phyloP scores from a whole-genome alignment of 176 grass and related monocot species.

The Juncus effusus region DNA sequence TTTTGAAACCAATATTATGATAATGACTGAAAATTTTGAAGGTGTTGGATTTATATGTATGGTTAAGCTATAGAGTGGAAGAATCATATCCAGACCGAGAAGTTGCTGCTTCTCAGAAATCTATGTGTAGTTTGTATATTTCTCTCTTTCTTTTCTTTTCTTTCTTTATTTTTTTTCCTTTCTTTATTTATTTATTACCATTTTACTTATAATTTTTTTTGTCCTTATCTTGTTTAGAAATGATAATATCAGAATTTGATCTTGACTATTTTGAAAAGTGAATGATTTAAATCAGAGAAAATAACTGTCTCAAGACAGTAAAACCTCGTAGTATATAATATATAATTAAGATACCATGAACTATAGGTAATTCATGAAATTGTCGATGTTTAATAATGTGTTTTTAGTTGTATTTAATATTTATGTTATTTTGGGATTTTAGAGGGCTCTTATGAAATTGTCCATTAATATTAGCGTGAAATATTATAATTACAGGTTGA shows the following conservation, averaged over 20 bases:
- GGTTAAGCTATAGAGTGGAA: slow-evolving; percentile 86
- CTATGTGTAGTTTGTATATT: slow-evolving; percentile 88
- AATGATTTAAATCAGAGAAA: too few relatives aligned
- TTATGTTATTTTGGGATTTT: neutral
- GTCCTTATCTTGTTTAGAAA: slow-evolving; percentile 23
- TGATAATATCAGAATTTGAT: neutral
- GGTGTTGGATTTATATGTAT: slow-evolving; percentile 98
- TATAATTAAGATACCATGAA: too few relatives aligned
- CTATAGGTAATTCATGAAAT: too few relatives aligned
- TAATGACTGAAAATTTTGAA: slow-evolving; percentile 25
- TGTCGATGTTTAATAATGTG: too few relatives aligned
- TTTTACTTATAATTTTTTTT: slow-evolving; percentile 20
- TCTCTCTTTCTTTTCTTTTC: slow-evolving; percentile 1
- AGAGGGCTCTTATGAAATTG: neutral
- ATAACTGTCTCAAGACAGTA: too few relatives aligned
- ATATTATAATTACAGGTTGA: slow-evolving; percentile 39
- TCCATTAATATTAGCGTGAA: neutral
- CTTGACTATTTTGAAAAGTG: too few relatives aligned
- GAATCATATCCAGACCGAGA: slow-evolving; percentile 91
- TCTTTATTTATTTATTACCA: neutral
- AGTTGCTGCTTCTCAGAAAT: slow-evolving; percentile 79
- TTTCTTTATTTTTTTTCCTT: slow-evolving; percentile 8
- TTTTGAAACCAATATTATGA: neutral
- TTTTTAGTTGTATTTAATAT: neutral
- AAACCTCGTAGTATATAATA: too few relatives aligned